Evolutionary conservation across 208 protist genomes (phyloP).

Genomic region (Perkinsela sp.): DNA sequence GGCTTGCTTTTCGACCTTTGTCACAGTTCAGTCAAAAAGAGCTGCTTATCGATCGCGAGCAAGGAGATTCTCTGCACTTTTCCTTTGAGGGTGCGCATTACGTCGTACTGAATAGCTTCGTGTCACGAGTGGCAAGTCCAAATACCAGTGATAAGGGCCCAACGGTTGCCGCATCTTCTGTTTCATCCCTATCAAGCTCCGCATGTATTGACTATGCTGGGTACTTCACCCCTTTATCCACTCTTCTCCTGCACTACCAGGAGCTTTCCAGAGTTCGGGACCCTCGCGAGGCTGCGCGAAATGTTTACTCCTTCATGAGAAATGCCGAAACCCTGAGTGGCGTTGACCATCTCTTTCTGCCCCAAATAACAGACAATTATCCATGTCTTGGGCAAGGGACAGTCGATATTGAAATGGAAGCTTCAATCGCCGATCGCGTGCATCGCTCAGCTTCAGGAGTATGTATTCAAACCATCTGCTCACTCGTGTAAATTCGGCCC

Average conservation of each 20-base stretch:
- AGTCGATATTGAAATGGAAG: slow-evolving; percentile 19
- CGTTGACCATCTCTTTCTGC: slow-evolving; percentile 31
- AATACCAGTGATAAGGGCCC: too few species aligned
- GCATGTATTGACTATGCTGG: slow-evolving; percentile 6
- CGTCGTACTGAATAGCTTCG: background rate
- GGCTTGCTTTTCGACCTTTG: too few species aligned
- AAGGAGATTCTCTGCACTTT: slow-evolving; percentile 4
- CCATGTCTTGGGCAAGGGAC: background rate
- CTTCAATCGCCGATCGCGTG: slow-evolving; percentile 48
- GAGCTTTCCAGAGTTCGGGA: slow-evolving; percentile 2
- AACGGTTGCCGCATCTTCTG: slow-evolving; percentile 11
- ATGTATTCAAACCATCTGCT: background rate
- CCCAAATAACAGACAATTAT: slow-evolving; percentile 44
- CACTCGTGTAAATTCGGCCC: background rate
- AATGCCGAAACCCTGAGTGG: slow-evolving; percentile 31
- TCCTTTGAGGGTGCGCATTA: background rate
- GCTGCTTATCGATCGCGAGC: slow-evolving; percentile 4
- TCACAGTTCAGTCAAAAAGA: too few species aligned
- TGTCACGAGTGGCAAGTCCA: slow-evolving; percentile 9
- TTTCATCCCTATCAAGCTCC: slow-evolving; percentile 30
- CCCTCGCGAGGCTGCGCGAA: slow-evolving; percentile 19
- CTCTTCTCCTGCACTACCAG: background rate
- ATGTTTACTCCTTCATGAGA: slow-evolving; percentile 44
- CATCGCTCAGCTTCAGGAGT: slow-evolving; percentile 55
- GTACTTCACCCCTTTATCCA: background rate